phyloP scores from a whole-genome alignment of 805 yeast species.

The Pichia gijzeniarum region DNA sequence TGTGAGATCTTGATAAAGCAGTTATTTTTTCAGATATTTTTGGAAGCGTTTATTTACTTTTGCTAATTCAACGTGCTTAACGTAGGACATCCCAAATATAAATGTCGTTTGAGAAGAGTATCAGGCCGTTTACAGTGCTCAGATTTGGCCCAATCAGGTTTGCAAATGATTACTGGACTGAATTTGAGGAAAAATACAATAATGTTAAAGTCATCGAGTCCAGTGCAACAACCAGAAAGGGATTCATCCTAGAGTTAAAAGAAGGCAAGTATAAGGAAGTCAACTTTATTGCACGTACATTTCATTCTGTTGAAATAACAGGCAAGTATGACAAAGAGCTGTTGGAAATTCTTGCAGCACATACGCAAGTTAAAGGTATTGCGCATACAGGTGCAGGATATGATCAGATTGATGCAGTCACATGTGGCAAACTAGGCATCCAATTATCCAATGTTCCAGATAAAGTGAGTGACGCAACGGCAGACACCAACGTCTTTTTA shows the following conservation, averaged over 20 bases:
- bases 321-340: conserved; percentile 42
- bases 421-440: conserved; percentile 35
- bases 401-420: conserved; percentile 42
- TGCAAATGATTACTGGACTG: conserved; percentile 59
- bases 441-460: conserved; percentile 49
- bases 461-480: conserved; percentile 50
- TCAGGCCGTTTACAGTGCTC: conserved; percentile 51
- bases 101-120: conserved; percentile 12
- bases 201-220: conserved; percentile 41
- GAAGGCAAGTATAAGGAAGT: conserved; percentile 33
- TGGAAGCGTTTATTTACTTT: too few species aligned
- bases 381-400: conserved; percentile 55
- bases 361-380: conserved; percentile 34
- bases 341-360: conserved; percentile 28
- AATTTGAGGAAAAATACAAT: conserved; percentile 21
- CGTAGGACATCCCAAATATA: background rate
- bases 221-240: conserved; percentile 35
- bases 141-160: conserved; percentile 55
- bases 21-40: too few species aligned
- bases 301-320: conserved; percentile 31
- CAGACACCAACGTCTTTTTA: conserved; percentile 49
- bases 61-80: too few species aligned
- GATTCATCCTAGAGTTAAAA: conserved; percentile 35
- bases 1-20: too few species aligned
- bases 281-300: conserved; percentile 36